These are phyloP conservation scores for Tricholoma terreum DNA, from an alignment of 768 basidiomycete species.

Conservation along the genomic window DNA sequence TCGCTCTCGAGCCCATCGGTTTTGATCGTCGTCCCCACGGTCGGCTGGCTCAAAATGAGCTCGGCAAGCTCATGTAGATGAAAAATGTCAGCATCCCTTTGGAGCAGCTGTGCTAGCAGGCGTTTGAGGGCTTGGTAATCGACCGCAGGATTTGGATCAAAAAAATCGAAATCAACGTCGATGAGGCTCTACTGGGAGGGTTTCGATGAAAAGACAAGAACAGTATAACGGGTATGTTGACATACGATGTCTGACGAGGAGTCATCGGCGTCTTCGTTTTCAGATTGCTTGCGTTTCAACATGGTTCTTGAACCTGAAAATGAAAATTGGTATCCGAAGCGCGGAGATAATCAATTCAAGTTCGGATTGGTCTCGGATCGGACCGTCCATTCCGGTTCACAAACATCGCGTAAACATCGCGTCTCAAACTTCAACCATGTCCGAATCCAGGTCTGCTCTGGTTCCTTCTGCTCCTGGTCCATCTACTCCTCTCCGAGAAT, in stretches of 20 bases:
- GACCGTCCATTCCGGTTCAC: background rate
- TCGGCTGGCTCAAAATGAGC: constrained; percentile 69
- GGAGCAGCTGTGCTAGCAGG: constrained; percentile 65
- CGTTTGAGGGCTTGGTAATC: constrained; percentile 89
- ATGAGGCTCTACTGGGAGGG: constrained; percentile 53
- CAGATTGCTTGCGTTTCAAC: constrained; percentile 55
- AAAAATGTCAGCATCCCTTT: constrained; percentile 69
- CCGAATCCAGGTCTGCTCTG: constrained; percentile 9
- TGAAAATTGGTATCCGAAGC: no score
- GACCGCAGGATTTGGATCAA: constrained; percentile 74
- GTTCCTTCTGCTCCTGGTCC: constrained; percentile 61
- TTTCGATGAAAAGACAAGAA: constrained; percentile 14
- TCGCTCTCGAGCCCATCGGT: constrained; percentile 87
- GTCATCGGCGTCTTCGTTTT: constrained; percentile 34
- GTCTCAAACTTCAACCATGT: constrained; percentile 10
- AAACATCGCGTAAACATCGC: constrained; percentile 21
- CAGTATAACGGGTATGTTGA: background rate
- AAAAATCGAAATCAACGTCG: constrained; percentile 93
- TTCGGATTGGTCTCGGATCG: background rate
- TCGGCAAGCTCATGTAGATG: constrained; percentile 75
- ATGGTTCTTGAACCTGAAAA: constrained; percentile 24
- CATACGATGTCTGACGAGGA: constrained; percentile 35
- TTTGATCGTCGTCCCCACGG: constrained; percentile 87
- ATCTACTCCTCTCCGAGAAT: constrained; percentile 55
- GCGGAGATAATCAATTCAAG: no score